Base-by-base conservation (phyloP, 371 early-diverging fungal genomes). In the Syncephalastrum monosporum region DNA sequence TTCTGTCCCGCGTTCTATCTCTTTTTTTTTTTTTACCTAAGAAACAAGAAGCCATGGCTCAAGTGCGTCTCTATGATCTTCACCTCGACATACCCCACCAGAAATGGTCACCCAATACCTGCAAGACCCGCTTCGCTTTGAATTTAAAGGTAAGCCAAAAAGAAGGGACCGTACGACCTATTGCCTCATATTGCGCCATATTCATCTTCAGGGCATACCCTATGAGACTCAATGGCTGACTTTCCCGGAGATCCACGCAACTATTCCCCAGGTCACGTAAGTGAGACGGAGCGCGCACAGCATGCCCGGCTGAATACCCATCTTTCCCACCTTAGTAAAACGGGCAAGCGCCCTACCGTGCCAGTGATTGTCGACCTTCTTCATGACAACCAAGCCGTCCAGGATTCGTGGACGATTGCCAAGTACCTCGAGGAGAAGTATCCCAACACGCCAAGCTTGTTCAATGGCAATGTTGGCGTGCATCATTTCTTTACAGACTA, bases 401-500 rank as follows among this genome's bases (percentile, higher is more conserved):
- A 63, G 7, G 63, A 63, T 14, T 63, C 63, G 19, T 63, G 63
- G 63, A 47, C 53, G 23, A 63, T 63, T 29, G 63, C 63, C 16
- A 46, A 60, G 15, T 64, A 64, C 44, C 57, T 64, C 2, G 65
- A 64, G 14, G 53, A 64, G 48, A 60, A 56, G 0, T 64, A 59
- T 53, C 65, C 65, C 7, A 49, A 59, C 14, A 42, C 47, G 15
- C 48, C 56, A 4, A 47, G 50, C 1, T 53, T 59, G 23, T 60
- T 56, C 48, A 19, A 60, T 60, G 63, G 57, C 58, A 57, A 63
- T 16, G 23, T 29, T 25, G 58, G 63, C 7, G 63, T 47, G 14
- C 63, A 63, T 58, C 50, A 47, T 27, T 63, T 63, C 29, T 50
- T 57, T 27, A 57, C 57, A 41, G 53, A 63, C 15, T 63, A 57